A percentile compares a stretch with the other conserved stretches of the same genome.
Evolutionary conservation across 495 filamentous ascomycete genomes (phyloP).

Genomic region (Opeltia flavorubescens): DNA sequence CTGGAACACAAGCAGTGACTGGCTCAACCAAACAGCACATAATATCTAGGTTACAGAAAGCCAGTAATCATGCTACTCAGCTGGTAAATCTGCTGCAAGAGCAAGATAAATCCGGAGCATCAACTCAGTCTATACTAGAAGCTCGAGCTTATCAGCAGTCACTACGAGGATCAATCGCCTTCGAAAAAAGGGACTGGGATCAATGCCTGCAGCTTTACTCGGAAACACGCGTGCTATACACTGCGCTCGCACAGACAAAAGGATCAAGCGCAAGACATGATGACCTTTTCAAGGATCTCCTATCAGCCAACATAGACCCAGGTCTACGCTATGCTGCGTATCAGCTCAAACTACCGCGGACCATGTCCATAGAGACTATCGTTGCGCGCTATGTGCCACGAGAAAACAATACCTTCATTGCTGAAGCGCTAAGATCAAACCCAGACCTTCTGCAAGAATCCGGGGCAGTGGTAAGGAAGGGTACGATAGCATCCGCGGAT

Average conservation of each 20-base stretch:
- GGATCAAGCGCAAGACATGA: constrained; percentile 24
- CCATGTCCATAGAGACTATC: constrained; percentile 62
- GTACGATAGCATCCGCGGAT: constrained; percentile 34
- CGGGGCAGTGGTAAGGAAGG: constrained; percentile 39
- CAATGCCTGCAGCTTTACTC: constrained; percentile 61
- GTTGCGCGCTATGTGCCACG: constrained; percentile 60
- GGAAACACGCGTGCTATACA: constrained; percentile 69
- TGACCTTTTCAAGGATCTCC: constrained; percentile 72
- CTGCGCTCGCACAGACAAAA: constrained; percentile 45
- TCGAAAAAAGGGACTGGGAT: constrained; percentile 83
- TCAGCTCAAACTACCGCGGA: constrained; percentile 71
- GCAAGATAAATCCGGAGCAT: constrained; percentile 43
- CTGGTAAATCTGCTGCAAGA: constrained; percentile 53
- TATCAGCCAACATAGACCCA: constrained; percentile 77
- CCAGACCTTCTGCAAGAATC: constrained; percentile 52
- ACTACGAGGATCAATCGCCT: constrained; percentile 56
- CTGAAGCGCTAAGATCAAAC: constrained; percentile 57
- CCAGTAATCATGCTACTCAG: constrained; percentile 50
- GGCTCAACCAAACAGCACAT: constrained; percentile 73
- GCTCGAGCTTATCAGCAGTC: constrained; percentile 69
- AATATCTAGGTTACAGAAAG: constrained; percentile 73
- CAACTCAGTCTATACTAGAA: constrained; percentile 62
- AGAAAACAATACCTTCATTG: constrained; percentile 45
- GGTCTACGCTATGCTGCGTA: constrained; percentile 92
- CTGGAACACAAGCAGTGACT: constrained; percentile 54